Conservation (phyloP, 345 rosid genomes). For the Euphorbia pulcherrima region DNA sequence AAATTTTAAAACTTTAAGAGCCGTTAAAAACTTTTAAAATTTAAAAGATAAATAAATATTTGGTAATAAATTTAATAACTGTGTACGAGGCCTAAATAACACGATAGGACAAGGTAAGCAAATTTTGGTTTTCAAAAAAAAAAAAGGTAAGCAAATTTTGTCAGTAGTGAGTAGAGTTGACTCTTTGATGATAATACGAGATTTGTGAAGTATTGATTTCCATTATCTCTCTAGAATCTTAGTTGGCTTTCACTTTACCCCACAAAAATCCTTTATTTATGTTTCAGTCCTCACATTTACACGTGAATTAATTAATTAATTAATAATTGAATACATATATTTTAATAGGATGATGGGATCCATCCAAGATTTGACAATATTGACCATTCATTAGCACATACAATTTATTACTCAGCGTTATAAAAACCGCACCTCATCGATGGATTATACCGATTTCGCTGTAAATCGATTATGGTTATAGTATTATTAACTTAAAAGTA, state of each 20-base stretch:
- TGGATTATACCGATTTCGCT: no score
- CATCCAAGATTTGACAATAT: background rate
- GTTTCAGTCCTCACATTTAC: no score
- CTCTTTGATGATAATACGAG: background rate
- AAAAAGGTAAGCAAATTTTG: conserved; percentile 3
- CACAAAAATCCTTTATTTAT: background rate
- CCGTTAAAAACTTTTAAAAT: no score
- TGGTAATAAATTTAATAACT: no score
- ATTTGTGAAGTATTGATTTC: conserved; percentile 13
- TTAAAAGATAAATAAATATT: no score
- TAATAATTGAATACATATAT: background rate
- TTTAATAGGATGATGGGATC: background rate
- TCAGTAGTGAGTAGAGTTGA: conserved; percentile 28
- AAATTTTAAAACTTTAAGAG: no score
- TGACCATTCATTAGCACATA: background rate
- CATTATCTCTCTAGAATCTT: conserved; percentile 18
- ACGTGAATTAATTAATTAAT: background rate
- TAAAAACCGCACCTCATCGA: no score
- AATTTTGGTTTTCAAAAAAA: background rate
- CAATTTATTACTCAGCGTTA: background rate
- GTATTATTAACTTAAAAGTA: no score
- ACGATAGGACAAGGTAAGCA: background rate
- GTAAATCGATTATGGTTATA: no score
- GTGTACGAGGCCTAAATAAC: no score
- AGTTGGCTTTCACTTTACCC: conserved; percentile 18